These are phyloP conservation scores for Rhizopogon parksii DNA, from an alignment of 1,284 basidiomycete species.

Conservation along the genomic window DNA sequence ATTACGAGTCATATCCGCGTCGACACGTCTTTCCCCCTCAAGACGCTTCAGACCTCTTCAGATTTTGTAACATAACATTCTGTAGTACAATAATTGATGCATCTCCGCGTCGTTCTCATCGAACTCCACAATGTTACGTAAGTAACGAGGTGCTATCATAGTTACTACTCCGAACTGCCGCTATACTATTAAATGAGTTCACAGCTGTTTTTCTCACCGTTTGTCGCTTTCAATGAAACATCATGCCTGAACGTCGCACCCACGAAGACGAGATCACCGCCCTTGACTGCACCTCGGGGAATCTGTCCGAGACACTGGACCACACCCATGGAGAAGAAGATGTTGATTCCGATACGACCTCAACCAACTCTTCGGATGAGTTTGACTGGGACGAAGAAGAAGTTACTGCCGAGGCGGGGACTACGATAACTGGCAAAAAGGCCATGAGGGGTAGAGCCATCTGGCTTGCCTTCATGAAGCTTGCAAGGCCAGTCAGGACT, in stretches of 20 bases:
- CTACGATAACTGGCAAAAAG: slow-evolving; percentile 18
- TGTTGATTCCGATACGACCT: slow-evolving; percentile 48
- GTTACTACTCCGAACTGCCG: too few relatives aligned
- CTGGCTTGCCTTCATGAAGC: slow-evolving; percentile 60
- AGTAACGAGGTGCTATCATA: not conserved
- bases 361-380: slow-evolving; percentile 59
- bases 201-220: too few relatives aligned
- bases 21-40: not conserved
- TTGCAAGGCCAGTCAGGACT: slow-evolving; percentile 53
- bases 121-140: not conserved
- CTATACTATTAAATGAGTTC: too few relatives aligned
- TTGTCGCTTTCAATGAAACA: not conserved
- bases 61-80: not conserved
- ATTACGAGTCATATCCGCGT: not conserved
- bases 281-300: slow-evolving; percentile 3
- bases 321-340: slow-evolving; percentile 10
- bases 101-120: too few relatives aligned
- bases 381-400: slow-evolving; percentile 70
- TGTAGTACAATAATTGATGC: not conserved
- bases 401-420: slow-evolving; percentile 19
- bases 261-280: slow-evolving; percentile 1
- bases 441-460: slow-evolving; percentile 46
- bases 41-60: too few relatives aligned
- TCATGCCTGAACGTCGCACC: slow-evolving; percentile 5
- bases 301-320: slow-evolving; percentile 6